phyloP scores from a whole-genome alignment of 1,139 yeast genomes.

The Blastobotrys serpentis region DNA sequence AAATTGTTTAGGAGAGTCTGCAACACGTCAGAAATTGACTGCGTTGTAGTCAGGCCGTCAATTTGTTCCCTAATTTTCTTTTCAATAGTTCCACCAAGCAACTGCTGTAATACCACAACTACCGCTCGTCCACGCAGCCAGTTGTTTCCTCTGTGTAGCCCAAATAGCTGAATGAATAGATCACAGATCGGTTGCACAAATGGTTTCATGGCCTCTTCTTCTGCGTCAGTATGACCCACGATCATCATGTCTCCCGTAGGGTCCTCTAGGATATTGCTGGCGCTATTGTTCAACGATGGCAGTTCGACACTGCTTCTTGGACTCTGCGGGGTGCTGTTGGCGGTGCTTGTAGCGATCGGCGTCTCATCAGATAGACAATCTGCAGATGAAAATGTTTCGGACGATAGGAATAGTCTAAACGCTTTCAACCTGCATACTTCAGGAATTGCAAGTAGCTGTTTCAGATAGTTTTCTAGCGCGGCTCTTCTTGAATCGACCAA shows the following conservation, averaged over 20 bases:
- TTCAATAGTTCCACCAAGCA: constrained; percentile 87
- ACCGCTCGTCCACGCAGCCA: constrained; percentile 89
- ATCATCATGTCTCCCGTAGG: background rate
- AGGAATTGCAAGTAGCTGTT: constrained; percentile 55
- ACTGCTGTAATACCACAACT: constrained; percentile 75
- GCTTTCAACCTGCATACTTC: constrained; percentile 71
- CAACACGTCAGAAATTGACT: constrained; percentile 49
- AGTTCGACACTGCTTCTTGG: constrained; percentile 5
- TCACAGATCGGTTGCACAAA: constrained; percentile 86
- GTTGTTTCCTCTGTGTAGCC: constrained; percentile 57
- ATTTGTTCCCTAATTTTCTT: constrained; percentile 58
- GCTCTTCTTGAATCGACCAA: constrained; percentile 64
- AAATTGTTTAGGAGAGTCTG: constrained; percentile 47
- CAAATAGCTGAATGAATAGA: constrained; percentile 65
- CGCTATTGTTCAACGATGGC: background rate
- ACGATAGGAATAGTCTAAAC: constrained; percentile 74
- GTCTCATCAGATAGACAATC: constrained; percentile 8
- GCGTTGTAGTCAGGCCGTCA: constrained; percentile 47
- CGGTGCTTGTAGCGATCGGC: background rate
- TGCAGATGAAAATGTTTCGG: constrained; percentile 52
- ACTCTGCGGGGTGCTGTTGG: constrained; percentile 7
- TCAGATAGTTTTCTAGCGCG: constrained; percentile 63
- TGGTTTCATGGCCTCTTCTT: constrained; percentile 42
- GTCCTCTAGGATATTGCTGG: background rate
- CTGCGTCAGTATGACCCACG: constrained; percentile 4